Conservation (phyloP, 306 rosid genomes). For the Trichosanthes cucumerina region DNA sequence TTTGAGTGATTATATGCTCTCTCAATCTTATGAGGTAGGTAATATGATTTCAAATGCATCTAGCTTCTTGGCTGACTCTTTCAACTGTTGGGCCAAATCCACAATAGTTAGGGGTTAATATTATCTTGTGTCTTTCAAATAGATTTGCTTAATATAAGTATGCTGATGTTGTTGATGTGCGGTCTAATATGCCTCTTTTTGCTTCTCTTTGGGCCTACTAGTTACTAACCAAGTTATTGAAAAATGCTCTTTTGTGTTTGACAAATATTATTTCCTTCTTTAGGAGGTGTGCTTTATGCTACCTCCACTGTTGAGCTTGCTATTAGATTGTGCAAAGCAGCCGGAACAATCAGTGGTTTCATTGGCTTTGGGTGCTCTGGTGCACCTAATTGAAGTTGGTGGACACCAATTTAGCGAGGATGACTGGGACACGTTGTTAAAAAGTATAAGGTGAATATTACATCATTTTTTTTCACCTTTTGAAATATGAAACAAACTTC, state of each 20-base stretch:
- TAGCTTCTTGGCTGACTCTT: background rate
- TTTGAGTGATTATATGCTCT: background rate
- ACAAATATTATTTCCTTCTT: slow-evolving; percentile 18
- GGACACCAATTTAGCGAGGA: slow-evolving; percentile 94
- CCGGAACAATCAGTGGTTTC: slow-evolving; percentile 97
- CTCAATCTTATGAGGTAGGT: background rate
- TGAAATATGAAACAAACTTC: background rate
- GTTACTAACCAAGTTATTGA: background rate
- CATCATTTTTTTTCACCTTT: background rate
- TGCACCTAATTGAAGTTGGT: slow-evolving; percentile 94
- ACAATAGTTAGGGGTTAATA: background rate
- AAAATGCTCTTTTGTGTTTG: background rate
- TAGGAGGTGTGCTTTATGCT: slow-evolving; percentile 99
- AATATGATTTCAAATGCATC: background rate
- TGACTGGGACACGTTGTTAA: slow-evolving; percentile 91
- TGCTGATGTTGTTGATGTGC: background rate
- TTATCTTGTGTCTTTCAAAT: background rate
- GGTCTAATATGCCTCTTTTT: background rate
- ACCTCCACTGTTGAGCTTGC: slow-evolving; percentile 78
- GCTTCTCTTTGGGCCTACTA: background rate
- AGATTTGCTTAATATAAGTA: background rate
- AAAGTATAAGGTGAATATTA: slow-evolving; percentile 66
- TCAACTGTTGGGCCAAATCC: background rate
- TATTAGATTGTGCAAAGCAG: slow-evolving; percentile 96
- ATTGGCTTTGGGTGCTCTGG: slow-evolving; percentile 92